These are phyloP conservation scores for Cordyceps tenuipes DNA, from an alignment of 2,329 filamentous ascomycete genomes.

Conservation along the genomic window DNA sequence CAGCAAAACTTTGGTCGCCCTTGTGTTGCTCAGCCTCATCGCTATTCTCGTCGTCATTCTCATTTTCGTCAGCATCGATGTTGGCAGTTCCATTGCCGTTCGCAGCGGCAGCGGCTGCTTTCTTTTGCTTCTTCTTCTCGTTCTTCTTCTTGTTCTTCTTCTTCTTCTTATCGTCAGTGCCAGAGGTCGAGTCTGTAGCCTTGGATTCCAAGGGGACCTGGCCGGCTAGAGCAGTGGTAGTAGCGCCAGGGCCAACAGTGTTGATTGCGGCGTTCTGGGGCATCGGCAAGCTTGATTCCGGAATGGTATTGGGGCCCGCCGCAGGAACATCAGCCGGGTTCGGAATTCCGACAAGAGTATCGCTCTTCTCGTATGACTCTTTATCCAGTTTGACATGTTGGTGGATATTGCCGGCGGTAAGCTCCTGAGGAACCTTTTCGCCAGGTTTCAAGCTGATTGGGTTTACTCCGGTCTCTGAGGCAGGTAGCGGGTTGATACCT, in stretches of 20 bases:
- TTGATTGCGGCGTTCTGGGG: slow-evolving; percentile 39
- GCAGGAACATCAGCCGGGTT: slow-evolving; percentile 36
- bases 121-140: slow-evolving; percentile 58
- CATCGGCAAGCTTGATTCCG: slow-evolving; percentile 74
- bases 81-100: slow-evolving; percentile 42
- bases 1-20: slow-evolving; percentile 45
- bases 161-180: slow-evolving; percentile 41
- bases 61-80: slow-evolving; percentile 42
- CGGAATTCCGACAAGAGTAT: slow-evolving; percentile 47
- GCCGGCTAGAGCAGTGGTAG: slow-evolving; percentile 61
- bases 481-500: slow-evolving; percentile 53
- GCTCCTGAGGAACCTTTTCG: slow-evolving; percentile 66
- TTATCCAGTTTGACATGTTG: slow-evolving; percentile 69
- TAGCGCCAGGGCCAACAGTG: slow-evolving; percentile 46
- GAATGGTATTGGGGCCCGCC: slow-evolving; percentile 45
- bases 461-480: slow-evolving; percentile 59
- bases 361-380: slow-evolving; percentile 78
- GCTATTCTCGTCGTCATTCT: slow-evolving; percentile 32
- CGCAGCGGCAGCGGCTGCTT: slow-evolving; percentile 48
- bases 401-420: slow-evolving; percentile 61
- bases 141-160: slow-evolving; percentile 67
- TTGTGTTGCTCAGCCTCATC: slow-evolving; percentile 43
- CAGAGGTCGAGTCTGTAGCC: slow-evolving; percentile 26
- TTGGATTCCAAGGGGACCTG: slow-evolving; percentile 56
- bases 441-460: slow-evolving; percentile 72